Evolutionary conservation across 2,329 filamentous ascomycete genomes (phyloP), one percentile per base, ranked within the genome.

Genomic region (Paraphaeosphaeria sporulosa): DNA sequence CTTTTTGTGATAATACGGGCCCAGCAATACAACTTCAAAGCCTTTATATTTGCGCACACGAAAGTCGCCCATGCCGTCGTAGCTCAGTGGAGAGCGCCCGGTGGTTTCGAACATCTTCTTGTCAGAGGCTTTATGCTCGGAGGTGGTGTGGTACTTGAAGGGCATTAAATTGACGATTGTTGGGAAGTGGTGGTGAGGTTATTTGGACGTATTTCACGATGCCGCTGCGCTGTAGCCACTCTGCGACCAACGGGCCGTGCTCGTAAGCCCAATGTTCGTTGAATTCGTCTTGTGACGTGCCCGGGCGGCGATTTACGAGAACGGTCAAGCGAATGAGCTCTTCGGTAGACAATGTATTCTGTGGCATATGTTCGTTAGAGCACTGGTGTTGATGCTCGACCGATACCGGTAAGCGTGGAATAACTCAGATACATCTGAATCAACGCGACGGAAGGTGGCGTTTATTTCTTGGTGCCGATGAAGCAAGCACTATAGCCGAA

Each of bases 181-280:
- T 17, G 17, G 12, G 17, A 27, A 30, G 2, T 47, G 23, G n/a
- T 13, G 15, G 15, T 5, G 23, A 47, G 7, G 27, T 30, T 58
- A 71, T 70, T 58, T 71, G 69, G 7, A 63, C 63, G 46, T 73
- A 72, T 58, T 68, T 71, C 17, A 71, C 47, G 13, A 70, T 63
- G 3, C 66, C 64, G 44, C 67, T 63, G 1, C 64, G 61, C 40
- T 68, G 61, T 1, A 71, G 61, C 68, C 50, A 53, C 1, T 53
- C 13, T 27, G 64, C 62, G 27, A 67, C 67, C 10, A 73, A 55
- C 2, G 63, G 67, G 0, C 64, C 64, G 34, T 74, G 69, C n/a
- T 65, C 65, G 48, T 70, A 64, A 13, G 63, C 55, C 68, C 69
- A 71, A 44, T 71, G 67, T 32, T 63, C 61, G 49, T 70, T 65